A percentile compares a stretch with the other conserved stretches of the same genome.
phyloP scores from a whole-genome alignment of 164 flowering plant species.

The Annona cherimola region DNA sequence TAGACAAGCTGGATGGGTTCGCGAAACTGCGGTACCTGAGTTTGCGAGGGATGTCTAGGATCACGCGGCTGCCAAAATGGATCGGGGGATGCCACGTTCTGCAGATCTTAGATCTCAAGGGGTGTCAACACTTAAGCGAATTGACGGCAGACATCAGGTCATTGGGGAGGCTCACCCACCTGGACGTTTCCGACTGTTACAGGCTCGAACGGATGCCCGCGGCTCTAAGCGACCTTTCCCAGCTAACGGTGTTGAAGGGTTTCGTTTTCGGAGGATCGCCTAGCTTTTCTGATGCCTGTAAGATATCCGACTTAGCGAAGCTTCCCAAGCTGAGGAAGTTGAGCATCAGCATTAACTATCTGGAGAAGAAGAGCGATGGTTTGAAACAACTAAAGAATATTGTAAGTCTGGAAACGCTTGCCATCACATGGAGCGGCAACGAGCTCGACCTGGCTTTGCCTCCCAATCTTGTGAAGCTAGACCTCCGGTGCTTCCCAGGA shows the following conservation, averaged over 20 bases:
- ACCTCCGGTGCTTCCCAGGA: conserved; percentile 27
- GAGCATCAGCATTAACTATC: conserved; percentile 20
- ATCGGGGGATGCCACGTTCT: conserved; percentile 18
- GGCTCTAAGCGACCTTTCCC: conserved; percentile 18
- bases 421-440: conserved; percentile 26
- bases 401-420: conserved; percentile 11
- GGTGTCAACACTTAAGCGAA: conserved; percentile 32
- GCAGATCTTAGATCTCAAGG: conserved; percentile 33
- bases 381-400: conserved; percentile 1
- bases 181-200: conserved; percentile 50
- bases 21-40: conserved; percentile 26
- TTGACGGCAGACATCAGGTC: conserved; percentile 18
- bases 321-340: conserved; percentile 27
- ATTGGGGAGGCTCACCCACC: conserved; percentile 28
- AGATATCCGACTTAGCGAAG: conserved; percentile 15
- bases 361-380: background rate
- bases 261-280: conserved; percentile 23
- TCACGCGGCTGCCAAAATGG: conserved; percentile 24
- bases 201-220: conserved; percentile 29
- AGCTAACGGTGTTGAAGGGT: conserved; percentile 45
- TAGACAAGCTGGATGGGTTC: conserved; percentile 12
- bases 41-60: conserved; percentile 42
- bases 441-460: background rate
- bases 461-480: conserved; percentile 26
- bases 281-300: conserved; percentile 11